These are phyloP conservation scores for Polyporus tsugae DNA, from an alignment of 1,284 basidiomycete genomes.

Conservation along the genomic window DNA sequence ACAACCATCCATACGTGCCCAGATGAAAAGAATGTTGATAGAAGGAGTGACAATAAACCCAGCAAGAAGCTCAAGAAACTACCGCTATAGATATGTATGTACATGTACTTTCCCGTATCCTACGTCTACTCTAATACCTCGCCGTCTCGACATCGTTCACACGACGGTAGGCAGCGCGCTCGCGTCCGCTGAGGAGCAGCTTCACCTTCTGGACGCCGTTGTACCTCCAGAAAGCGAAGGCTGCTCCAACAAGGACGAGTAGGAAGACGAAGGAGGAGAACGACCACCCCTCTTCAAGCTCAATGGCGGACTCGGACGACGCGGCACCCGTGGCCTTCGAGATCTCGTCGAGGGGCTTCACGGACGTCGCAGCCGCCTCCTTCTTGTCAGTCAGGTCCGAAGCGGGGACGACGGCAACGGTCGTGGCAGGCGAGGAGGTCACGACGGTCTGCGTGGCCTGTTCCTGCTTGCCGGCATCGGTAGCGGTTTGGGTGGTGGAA, in stretches of 20 bases:
- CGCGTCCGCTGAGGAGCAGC: conserved; percentile 47
- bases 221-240: conserved; percentile 64
- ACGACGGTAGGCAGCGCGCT: conserved; percentile 54
- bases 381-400: conserved; percentile 30
- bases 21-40: conserved; percentile 8
- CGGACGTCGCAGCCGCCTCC: conserved; percentile 30
- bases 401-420: conserved; percentile 19
- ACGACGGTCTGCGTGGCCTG: conserved; percentile 3
- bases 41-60: not conserved
- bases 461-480: not conserved
- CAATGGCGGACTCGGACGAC: conserved; percentile 17
- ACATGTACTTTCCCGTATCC: not conserved
- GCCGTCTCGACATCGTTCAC: conserved; percentile 57
- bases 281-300: conserved; percentile 30
- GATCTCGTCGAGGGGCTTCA: conserved; percentile 35
- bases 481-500: not conserved
- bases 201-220: conserved; percentile 59
- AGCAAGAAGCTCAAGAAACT: not conserved
- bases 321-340: conserved; percentile 31
- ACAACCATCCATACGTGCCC: not conserved
- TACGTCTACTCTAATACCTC: conserved; percentile 6
- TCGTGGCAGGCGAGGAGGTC: conserved; percentile 9
- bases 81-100: not conserved
- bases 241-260: conserved; percentile 42
- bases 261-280: conserved; percentile 34